A percentile compares a stretch with the other conserved stretches of the same genome.
Evolutionary conservation across 768 basidiomycete species (phyloP).

Genomic region (Mrakia gelida): DNA sequence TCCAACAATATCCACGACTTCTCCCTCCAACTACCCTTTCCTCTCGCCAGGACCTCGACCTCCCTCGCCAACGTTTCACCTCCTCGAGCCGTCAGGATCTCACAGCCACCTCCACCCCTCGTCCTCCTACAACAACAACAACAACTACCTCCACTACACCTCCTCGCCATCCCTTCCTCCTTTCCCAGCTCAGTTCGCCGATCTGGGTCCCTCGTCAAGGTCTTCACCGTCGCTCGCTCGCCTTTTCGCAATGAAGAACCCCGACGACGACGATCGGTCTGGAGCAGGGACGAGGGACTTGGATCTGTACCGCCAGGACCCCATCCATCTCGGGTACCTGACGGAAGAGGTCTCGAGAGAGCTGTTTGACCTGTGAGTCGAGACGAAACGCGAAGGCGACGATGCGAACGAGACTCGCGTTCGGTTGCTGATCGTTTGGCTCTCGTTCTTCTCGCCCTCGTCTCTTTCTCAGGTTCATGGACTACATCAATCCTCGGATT

Average conservation of each 20-base stretch:
- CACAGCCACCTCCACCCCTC: background rate
- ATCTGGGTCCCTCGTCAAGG: background rate
- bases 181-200: slow-evolving; percentile 5
- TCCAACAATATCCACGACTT: background rate
- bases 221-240: background rate
- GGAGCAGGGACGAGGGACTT: background rate
- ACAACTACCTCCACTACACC: background rate
- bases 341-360: background rate
- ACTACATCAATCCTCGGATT: background rate
- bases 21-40: background rate
- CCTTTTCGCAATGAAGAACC: background rate
- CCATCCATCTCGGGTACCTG: background rate
- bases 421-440: background rate
- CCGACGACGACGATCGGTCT: background rate
- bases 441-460: too few species aligned
- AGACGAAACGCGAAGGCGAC: background rate
- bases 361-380: background rate
- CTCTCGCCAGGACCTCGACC: background rate
- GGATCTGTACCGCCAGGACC: background rate
- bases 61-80: background rate
- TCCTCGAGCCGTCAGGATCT: background rate
- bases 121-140: background rate
- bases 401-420: background rate
- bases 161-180: background rate
- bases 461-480: background rate